A percentile compares a stretch with the other conserved stretches of the same genome.
Conservation (phyloP, 2,329 filamentous ascomycete species). For the Sporothrix euskadiensis region DNA sequence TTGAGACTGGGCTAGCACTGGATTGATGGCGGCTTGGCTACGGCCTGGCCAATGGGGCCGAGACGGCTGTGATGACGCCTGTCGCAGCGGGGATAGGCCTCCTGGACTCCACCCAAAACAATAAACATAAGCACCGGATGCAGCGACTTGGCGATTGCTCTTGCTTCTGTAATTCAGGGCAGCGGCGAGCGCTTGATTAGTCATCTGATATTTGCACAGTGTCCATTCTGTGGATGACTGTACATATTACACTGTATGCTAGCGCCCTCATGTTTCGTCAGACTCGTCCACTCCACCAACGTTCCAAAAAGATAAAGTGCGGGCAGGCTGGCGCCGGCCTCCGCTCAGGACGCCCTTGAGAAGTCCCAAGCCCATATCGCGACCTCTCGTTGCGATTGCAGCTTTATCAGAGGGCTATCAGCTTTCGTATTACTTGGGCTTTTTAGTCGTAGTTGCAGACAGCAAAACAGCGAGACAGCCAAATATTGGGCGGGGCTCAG, state of each 20-base stretch:
- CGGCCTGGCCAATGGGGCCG: constrained; percentile 14
- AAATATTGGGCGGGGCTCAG: not conserved
- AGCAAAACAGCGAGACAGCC: too few relatives aligned
- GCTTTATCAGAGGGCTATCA: constrained; percentile 24
- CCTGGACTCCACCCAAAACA: not conserved
- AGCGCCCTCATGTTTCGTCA: not conserved
- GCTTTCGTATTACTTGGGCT: constrained; percentile 15
- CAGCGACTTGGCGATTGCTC: not conserved
- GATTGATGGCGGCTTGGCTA: constrained; percentile 14
- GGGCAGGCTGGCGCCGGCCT: constrained; percentile 15
- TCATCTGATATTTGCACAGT: not conserved
- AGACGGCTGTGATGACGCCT: constrained; percentile 18
- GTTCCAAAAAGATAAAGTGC: constrained; percentile 20
- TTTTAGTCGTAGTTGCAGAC: not conserved
- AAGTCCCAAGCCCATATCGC: not conserved
- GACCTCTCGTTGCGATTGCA: constrained; percentile 5
- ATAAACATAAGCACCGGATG: not conserved
- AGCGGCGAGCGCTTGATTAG: not conserved
- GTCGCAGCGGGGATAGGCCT: not conserved
- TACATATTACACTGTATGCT: not conserved
- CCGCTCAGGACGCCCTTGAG: not conserved
- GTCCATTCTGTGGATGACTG: not conserved
- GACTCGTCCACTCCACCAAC: not conserved
- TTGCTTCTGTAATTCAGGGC: not conserved
- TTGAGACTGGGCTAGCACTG: not conserved